Base-by-base conservation (phyloP, 495 filamentous ascomycete genomes). In the Annulohypoxylon stygium region DNA sequence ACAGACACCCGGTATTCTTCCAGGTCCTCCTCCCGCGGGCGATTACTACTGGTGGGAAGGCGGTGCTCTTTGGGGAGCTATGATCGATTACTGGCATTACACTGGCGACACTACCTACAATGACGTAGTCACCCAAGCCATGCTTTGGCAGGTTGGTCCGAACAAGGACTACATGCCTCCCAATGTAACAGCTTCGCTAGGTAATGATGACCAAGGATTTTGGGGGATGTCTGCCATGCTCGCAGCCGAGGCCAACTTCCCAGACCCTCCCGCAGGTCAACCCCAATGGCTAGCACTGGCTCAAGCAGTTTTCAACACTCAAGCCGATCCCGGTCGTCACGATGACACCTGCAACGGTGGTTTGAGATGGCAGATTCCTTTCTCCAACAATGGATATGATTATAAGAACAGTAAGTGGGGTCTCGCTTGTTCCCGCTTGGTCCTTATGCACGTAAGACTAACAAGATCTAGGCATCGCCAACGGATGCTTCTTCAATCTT, bases 191-290 rank as follows among this genome's bases (percentile, higher is more conserved):
- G 88, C 88, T 64, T 90, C 90, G 0, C 85, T 92, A 51, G 92
- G 92, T 33, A 95, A 95, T 75, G 92, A 95, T 74, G 93, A 95
- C 67, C 92, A 95, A 78, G 90, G 91, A 1, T 95, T 94, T 77
- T 97, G 93, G 93, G 92, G 84, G 25, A 84, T 95, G 72, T 88
- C 90, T n/a, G 88, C 90, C 30, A 90, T 97, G 79, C 86, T 91
- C 10, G 93, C 92, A 2, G 88, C 90, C 47, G 93, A 97, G 76
- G 85, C 90, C 66, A 86, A 86, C 61, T 95, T 90, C 71, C 91
- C 92, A 16, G 81, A 92, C 67, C 86, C 88, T 11, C 81, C 87
- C 3, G 54, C 66, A 0, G 88, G 86, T 60, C 74, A 89, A 69
- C 90, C 88, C 18, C 90, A 91, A 48, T 95, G 93, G 93, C 83